Percentiles rank a stretch among this genome's conserved stretches.
Evolutionary conservation across 345 rosid genomes (phyloP).

Genomic region (Cardamine occulta): DNA sequence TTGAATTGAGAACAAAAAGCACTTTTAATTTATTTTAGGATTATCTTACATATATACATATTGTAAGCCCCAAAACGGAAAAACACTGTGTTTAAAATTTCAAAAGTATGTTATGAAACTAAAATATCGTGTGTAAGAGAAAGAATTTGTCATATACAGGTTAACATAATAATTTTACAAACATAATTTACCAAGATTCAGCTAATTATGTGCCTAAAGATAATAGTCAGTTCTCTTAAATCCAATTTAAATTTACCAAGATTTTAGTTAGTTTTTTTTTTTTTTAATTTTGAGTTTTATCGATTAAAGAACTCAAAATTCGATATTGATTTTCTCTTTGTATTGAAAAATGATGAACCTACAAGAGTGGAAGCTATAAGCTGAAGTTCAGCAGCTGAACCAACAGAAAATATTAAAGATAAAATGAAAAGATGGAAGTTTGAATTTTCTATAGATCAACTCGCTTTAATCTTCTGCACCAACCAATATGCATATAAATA

Average conservation of each 20-base stretch:
- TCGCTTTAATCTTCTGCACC: constrained; percentile 14
- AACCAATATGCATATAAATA: not conserved
- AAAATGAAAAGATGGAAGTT: not conserved
- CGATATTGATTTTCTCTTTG: not conserved
- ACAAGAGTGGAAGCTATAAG: constrained; percentile 8
- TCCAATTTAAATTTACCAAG: not conserved
- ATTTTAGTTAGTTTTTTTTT: not conserved
- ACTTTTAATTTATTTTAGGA: not conserved
- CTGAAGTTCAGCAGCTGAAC: not conserved
- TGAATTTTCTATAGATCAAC: too few relatives aligned
- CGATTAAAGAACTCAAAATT: not conserved
- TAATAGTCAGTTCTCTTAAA: not conserved
- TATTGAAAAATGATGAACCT: not conserved
- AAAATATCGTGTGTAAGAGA: not conserved
- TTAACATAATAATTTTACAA: not conserved
- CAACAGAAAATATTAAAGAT: not conserved
- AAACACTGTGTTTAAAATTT: not conserved
- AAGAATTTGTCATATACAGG: not conserved
- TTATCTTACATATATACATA: not conserved
- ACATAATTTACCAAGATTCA: not conserved
- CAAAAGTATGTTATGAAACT: not conserved
- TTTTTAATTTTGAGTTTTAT: too few relatives aligned
- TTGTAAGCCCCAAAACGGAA: not conserved
- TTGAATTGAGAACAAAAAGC: not conserved
- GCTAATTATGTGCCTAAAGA: not conserved